phyloP scores from a whole-genome alignment of 768 basidiomycete genomes.

The Lentinula sp. region DNA sequence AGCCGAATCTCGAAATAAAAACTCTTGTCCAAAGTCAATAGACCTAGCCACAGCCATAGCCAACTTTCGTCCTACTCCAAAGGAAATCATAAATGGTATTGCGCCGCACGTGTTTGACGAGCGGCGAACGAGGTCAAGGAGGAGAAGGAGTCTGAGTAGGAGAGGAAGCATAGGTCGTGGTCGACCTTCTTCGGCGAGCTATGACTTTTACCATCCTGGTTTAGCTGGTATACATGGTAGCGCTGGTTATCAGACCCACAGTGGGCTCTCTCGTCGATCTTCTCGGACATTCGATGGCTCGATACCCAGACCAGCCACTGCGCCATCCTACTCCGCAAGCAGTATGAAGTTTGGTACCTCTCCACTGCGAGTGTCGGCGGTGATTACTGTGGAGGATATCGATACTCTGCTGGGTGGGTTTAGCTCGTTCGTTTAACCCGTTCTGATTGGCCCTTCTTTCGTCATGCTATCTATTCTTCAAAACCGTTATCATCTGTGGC shows the following conservation, averaged over 20 bases:
- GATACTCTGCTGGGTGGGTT: slow-evolving; percentile 1
- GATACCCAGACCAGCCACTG: background rate
- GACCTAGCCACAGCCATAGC: slow-evolving; percentile 24
- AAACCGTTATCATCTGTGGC: background rate
- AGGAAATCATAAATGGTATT: slow-evolving; percentile 36
- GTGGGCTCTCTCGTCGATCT: background rate
- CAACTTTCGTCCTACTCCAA: slow-evolving; percentile 33
- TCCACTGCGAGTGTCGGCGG: slow-evolving; percentile 1
- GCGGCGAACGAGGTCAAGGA: slow-evolving; percentile 14
- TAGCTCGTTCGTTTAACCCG: background rate
- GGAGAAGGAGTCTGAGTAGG: background rate
- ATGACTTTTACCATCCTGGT: background rate
- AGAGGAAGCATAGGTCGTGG: background rate
- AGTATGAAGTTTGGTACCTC: background rate
- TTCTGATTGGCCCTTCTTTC: background rate
- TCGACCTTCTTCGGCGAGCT: background rate
- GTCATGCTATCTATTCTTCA: background rate
- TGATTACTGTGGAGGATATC: slow-evolving; percentile 4
- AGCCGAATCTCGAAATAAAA: background rate
- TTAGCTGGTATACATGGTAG: slow-evolving; percentile 1
- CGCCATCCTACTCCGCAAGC: background rate
- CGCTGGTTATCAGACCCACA: background rate
- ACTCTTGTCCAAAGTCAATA: background rate
- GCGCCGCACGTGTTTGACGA: slow-evolving; percentile 43
- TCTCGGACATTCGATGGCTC: background rate